These are phyloP conservation scores for Trichosporon faecale DNA, from an alignment of 1,284 basidiomycete species.

Conservation along the genomic window DNA sequence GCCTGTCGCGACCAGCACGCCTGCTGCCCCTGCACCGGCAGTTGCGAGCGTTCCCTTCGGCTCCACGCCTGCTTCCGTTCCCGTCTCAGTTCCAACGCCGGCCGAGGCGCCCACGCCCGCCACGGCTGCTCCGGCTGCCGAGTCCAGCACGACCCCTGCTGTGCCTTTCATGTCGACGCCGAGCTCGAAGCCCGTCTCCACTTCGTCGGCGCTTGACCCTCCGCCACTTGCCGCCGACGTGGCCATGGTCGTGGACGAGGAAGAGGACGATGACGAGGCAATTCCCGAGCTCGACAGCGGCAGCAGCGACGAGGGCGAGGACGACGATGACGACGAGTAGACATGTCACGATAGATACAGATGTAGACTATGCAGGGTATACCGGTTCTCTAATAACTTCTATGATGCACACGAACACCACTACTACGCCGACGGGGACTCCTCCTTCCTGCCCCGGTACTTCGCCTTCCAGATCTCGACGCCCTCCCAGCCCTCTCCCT, in stretches of 20 bases:
- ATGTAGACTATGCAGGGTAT: neutral
- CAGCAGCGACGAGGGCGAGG: conserved; percentile 52
- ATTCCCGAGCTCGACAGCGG: conserved; percentile 56
- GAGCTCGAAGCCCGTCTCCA: neutral
- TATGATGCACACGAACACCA: neutral
- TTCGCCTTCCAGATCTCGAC: conserved; percentile 47
- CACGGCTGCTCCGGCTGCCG: neutral
- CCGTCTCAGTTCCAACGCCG: neutral
- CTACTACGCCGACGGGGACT: neutral
- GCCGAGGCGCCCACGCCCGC: neutral
- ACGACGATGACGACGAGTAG: conserved; percentile 48
- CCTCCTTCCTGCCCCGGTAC: conserved; percentile 15
- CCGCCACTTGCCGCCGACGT: conserved; percentile 1
- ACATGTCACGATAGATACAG: neutral
- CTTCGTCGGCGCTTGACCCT: neutral
- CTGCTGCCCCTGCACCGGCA: neutral
- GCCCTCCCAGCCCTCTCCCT: conserved; percentile 45
- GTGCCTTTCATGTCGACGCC: conserved; percentile 24
- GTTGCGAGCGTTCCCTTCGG: neutral
- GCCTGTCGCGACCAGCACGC: neutral
- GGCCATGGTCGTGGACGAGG: neutral
- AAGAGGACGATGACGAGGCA: conserved; percentile 55
- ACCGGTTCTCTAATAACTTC: neutral
- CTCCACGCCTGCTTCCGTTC: neutral
- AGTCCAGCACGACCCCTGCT: neutral